Conservation (phyloP, 2,329 filamentous ascomycete species). For the Colletotrichum limetticola region DNA sequence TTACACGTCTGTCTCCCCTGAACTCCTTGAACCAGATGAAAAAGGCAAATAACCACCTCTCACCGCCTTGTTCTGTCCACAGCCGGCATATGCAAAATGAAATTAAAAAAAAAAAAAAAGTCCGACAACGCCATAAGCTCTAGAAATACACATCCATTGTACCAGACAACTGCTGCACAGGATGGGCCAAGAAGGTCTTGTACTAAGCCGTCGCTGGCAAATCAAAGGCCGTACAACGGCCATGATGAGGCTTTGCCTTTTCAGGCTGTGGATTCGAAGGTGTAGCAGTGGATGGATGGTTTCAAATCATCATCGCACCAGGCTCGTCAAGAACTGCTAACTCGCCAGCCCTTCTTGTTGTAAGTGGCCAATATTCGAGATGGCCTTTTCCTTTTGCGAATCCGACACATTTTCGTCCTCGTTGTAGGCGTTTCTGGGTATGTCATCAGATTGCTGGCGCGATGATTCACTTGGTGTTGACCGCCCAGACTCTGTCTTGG, state of each 20-base stretch:
- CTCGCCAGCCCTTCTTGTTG: conserved; percentile 30
- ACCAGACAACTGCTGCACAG: background rate
- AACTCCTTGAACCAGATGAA: background rate
- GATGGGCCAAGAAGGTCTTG: too few species aligned
- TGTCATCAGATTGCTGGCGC: conserved; percentile 8
- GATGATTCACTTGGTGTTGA: conserved; percentile 12
- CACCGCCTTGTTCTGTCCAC: background rate
- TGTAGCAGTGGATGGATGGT: background rate
- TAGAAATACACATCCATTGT: background rate
- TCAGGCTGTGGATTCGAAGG: background rate
- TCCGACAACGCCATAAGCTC: conserved; percentile 9
- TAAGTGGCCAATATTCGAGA: conserved; percentile 24
- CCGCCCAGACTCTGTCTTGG: conserved; percentile 7
- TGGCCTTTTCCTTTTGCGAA: conserved; percentile 21
- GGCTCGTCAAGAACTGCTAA: background rate
- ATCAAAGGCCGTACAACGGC: too few species aligned
- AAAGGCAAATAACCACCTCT: background rate
- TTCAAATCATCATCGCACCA: background rate
- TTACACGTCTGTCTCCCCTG: background rate
- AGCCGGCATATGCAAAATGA: background rate
- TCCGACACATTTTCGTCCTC: conserved; percentile 2
- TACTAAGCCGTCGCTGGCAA: too few species aligned
- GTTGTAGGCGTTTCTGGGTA: background rate
- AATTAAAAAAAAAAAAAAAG: background rate
- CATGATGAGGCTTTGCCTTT: background rate